Percentiles rank a stretch among this genome's conserved stretches.
Conservation (phyloP, 2,329 filamentous ascomycete species). For the Colletotrichum siamense region DNA sequence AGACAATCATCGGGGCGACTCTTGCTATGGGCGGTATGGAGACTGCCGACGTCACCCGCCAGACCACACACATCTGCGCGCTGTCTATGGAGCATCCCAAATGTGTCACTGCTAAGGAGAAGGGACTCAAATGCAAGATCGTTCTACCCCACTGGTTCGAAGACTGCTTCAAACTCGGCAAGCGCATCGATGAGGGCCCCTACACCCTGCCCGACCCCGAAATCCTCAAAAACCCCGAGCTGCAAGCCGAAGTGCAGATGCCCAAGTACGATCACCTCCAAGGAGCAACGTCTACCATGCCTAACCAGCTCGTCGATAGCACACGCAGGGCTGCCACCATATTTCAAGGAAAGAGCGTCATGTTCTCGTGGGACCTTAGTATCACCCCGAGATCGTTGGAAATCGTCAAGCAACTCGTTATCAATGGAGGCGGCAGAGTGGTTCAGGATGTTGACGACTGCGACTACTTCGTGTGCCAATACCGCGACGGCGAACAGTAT, state of each 20-base stretch:
- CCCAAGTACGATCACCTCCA: constrained; percentile 66
- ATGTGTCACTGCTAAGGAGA: constrained; percentile 66
- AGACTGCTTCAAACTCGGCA: constrained; percentile 91
- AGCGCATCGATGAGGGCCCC: constrained; percentile 86
- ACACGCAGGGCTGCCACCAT: constrained; percentile 66
- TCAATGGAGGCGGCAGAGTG: constrained; percentile 72
- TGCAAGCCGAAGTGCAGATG: constrained; percentile 60
- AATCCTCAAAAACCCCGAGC: constrained; percentile 69
- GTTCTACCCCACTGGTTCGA: constrained; percentile 98
- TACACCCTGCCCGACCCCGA: constrained; percentile 88
- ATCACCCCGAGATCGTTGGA: constrained; percentile 70
- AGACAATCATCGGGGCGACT: constrained; percentile 89
- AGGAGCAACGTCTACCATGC: constrained; percentile 65
- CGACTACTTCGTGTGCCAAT: constrained; percentile 87
- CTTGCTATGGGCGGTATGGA: constrained; percentile 89
- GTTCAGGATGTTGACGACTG: constrained; percentile 71
- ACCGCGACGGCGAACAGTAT: constrained; percentile 82
- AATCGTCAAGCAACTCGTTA: constrained; percentile 75
- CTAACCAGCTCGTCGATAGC: constrained; percentile 47
- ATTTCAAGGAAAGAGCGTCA: constrained; percentile 78
- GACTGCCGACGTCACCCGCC: constrained; percentile 70
- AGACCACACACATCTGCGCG: constrained; percentile 90
- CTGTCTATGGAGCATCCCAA: constrained; percentile 77
- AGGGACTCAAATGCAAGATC: constrained; percentile 76
- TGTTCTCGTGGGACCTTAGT: constrained; percentile 76